phyloP scores from a whole-genome alignment of 495 filamentous ascomycete genomes.

The Corynascus novoguineensis region DNA sequence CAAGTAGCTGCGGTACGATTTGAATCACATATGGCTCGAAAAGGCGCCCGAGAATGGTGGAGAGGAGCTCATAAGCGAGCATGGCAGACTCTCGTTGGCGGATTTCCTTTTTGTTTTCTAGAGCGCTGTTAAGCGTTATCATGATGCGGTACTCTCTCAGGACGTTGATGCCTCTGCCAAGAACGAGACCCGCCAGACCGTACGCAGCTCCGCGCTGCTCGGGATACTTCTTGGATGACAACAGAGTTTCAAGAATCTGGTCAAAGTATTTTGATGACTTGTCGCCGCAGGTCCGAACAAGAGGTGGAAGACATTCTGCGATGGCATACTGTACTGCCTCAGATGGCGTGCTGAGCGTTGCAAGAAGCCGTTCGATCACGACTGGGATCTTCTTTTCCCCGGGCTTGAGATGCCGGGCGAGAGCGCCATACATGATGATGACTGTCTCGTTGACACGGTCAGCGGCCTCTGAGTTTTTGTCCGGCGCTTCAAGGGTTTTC shows the following conservation, averaged over 20 bases:
- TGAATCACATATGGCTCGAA: conserved; percentile 97
- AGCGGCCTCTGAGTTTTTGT: conserved; percentile 67
- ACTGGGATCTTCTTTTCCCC: conserved; percentile 79
- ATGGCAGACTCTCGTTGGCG: conserved; percentile 85
- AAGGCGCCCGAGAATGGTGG: conserved; percentile 72
- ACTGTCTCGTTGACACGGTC: conserved; percentile 94
- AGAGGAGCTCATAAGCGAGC: conserved; percentile 84
- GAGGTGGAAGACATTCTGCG: conserved; percentile 83
- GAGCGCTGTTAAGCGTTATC: conserved; percentile 65
- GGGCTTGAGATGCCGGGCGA: conserved; percentile 77
- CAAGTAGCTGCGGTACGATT: conserved; percentile 83
- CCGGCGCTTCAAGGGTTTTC: conserved; percentile 70
- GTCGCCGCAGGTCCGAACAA: conserved; percentile 73
- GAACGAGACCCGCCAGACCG: conserved; percentile 84
- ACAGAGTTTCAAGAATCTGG: conserved; percentile 68
- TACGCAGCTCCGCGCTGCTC: conserved; percentile 89
- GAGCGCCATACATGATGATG: conserved; percentile 90
- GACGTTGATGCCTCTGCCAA: conserved; percentile 75
- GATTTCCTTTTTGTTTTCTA: conserved; percentile 87
- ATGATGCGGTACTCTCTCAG: conserved; percentile 82
- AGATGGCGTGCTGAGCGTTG: conserved; percentile 87
- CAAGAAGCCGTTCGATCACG: conserved; percentile 76
- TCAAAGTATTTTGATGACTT: conserved; percentile 74
- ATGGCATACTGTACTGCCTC: conserved; percentile 96
- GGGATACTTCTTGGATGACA: conserved; percentile 83